Evolutionary conservation across 768 basidiomycete species (phyloP), one percentile per base, ranked within the genome.

Genomic region (Saitozyma sp.): DNA sequence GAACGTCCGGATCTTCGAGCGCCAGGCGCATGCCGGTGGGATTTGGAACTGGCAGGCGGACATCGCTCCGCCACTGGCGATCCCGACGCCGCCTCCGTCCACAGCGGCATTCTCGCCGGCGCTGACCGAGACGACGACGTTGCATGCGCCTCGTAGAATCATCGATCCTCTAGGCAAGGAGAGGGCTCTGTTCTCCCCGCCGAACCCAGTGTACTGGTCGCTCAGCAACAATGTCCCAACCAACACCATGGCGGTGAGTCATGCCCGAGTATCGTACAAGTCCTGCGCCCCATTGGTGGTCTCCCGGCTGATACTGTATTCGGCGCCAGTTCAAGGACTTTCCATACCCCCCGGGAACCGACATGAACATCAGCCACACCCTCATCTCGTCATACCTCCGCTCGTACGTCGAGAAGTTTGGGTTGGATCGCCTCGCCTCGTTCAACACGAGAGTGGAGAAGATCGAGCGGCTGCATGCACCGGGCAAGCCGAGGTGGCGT

Each of bases 371-470:
- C 67, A 80, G 8, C 76, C 83, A 40, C 67, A 72, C 6, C 73
- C 78, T 51, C 41, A 82, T 41, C 70, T 75, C 58, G 73, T 78
- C 48, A 83, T 74, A 85, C 62, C 59, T 84, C 9, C 81, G 81
- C 17, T 73, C 80, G 1, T 84, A 82, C 58, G 81, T 82, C 7
- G 82, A 82, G 1, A 81, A 75, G 66, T 80, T 81, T 40, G 78
- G 80, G 16, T 61, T 83, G 19, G 83, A 83, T 68, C 79, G 75
- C 61, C 80, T 84, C 56, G 84, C 80, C 1, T 79, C 80, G 3
- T 84, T 82, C 71, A 83, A 83, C 69, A 85, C 84, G 0, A 82
- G 84, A 9, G 83, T 85, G 8, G 84, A 85, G 58, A 73, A 70
- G 11, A 74, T 82, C 39, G 80, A 83, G 61, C 85, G 84, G 46